Evolutionary conservation across 2,329 filamentous ascomycete genomes (phyloP).

Genomic region (Xylariomycetidae sp.): DNA sequence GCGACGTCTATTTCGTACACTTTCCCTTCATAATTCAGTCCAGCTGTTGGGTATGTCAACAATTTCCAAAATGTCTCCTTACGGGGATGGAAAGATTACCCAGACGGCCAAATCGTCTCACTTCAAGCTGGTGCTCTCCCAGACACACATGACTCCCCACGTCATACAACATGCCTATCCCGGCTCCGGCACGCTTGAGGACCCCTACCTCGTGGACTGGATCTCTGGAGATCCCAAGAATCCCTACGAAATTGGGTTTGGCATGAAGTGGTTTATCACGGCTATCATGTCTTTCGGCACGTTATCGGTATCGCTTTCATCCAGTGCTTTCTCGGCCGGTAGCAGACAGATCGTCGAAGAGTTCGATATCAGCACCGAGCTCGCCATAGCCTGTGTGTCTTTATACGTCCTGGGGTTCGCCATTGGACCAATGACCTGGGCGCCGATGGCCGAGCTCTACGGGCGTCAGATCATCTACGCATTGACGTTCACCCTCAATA

Average conservation of each 20-base stretch:
- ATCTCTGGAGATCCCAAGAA: conserved; percentile 1
- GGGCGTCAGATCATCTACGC: background rate
- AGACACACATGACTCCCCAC: too few relatives aligned
- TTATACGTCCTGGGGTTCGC: conserved; percentile 2
- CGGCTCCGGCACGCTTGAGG: conserved; percentile 6
- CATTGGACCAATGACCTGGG: conserved; percentile 1
- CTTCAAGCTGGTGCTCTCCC: too few relatives aligned
- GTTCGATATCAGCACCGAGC: background rate
- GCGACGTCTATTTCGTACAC: too few relatives aligned
- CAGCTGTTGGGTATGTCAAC: too few relatives aligned
- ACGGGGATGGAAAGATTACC: too few relatives aligned
- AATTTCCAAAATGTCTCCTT: too few relatives aligned
- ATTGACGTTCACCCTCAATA: background rate
- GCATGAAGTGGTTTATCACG: conserved; percentile 2
- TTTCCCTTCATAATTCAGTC: too few relatives aligned
- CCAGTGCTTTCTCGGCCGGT: background rate
- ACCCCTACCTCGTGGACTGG: conserved; percentile 3
- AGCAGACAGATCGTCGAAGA: background rate
- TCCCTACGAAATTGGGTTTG: background rate
- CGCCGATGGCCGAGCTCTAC: conserved; percentile 2
- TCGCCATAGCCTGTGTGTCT: background rate
- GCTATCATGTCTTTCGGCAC: background rate
- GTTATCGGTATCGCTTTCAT: background rate
- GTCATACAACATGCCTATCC: conserved; percentile 1
- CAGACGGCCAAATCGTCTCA: too few relatives aligned